phyloP scores from a whole-genome alignment of 2,329 filamentous ascomycete species.

The Ciborinia camelliae region DNA sequence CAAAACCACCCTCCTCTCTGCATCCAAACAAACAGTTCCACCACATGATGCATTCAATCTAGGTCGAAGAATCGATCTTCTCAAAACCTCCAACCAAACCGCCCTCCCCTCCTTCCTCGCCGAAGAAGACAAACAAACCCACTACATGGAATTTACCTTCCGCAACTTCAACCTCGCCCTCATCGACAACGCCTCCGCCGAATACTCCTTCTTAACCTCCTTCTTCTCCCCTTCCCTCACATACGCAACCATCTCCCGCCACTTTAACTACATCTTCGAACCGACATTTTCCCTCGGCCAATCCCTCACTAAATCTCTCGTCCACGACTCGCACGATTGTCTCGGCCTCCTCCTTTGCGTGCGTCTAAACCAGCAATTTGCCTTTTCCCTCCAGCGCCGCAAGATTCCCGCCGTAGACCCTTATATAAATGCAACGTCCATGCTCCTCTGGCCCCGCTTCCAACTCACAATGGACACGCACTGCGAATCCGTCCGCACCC shows the following conservation, averaged over 20 bases:
- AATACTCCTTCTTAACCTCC: slow-evolving; percentile 88
- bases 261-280: slow-evolving; percentile 85
- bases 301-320: slow-evolving; percentile 68
- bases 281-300: slow-evolving; percentile 85
- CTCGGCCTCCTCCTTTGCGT: slow-evolving; percentile 89
- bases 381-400: slow-evolving; percentile 88
- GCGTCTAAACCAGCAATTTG: slow-evolving; percentile 86
- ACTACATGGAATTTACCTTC: slow-evolving; percentile 88
- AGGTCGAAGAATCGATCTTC: slow-evolving; percentile 77
- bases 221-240: slow-evolving; percentile 81
- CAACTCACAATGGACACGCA: slow-evolving; percentile 93
- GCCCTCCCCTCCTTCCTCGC: slow-evolving; percentile 85
- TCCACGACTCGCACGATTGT: slow-evolving; percentile 75
- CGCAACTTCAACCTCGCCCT: slow-evolving; percentile 92
- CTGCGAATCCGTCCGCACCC: slow-evolving; percentile 75
- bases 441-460: slow-evolving; percentile 94
- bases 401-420: slow-evolving; percentile 85
- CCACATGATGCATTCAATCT: slow-evolving; percentile 86
- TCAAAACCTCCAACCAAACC: slow-evolving; percentile 68
- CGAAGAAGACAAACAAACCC: slow-evolving; percentile 80
- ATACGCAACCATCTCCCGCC: slow-evolving; percentile 73
- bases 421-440: slow-evolving; percentile 92
- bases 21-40: slow-evolving; percentile 50
- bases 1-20: slow-evolving; percentile 58
- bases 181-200: slow-evolving; percentile 88